Conservation (phyloP, 495 filamentous ascomycete genomes). For the Xylaria acuta region DNA sequence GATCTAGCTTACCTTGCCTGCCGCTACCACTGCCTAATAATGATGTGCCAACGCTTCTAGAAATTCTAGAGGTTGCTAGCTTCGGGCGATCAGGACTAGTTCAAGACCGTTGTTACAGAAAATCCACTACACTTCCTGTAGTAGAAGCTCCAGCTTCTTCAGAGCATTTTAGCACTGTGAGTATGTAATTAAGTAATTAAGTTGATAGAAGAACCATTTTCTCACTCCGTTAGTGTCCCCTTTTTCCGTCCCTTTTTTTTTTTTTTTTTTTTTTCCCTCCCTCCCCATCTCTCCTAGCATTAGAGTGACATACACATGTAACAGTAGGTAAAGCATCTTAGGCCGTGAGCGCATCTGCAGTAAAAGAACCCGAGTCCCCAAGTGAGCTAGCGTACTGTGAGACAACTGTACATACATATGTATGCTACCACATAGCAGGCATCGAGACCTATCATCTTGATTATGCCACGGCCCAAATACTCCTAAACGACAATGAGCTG, state of each 20-base stretch:
- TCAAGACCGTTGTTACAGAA: constrained; percentile 8
- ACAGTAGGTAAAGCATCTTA: neutral
- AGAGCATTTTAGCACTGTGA: constrained; percentile 1
- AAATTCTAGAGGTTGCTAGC: constrained; percentile 19
- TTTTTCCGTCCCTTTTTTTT: neutral
- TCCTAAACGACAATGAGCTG: neutral
- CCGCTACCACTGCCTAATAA: neutral
- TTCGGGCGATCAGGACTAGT: constrained; percentile 2
- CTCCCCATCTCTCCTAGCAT: neutral
- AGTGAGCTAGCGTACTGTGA: constrained; percentile 13
- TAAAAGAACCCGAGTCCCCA: neutral
- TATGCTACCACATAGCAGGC: neutral
- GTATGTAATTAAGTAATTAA: neutral
- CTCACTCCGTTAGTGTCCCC: neutral
- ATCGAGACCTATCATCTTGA: neutral
- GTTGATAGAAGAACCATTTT: neutral
- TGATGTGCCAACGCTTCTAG: constrained; percentile 20
- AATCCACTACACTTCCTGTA: neutral
- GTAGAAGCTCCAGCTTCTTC: neutral
- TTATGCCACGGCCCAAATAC: neutral
- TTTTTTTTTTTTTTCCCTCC: neutral
- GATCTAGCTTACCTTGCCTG: constrained; percentile 10
- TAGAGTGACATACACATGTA: neutral
- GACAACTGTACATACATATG: constrained; percentile 5
- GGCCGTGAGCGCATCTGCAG: neutral